Base-by-base conservation (phyloP, 2,329 filamentous ascomycete species). In the Sarocladium oryzae region DNA sequence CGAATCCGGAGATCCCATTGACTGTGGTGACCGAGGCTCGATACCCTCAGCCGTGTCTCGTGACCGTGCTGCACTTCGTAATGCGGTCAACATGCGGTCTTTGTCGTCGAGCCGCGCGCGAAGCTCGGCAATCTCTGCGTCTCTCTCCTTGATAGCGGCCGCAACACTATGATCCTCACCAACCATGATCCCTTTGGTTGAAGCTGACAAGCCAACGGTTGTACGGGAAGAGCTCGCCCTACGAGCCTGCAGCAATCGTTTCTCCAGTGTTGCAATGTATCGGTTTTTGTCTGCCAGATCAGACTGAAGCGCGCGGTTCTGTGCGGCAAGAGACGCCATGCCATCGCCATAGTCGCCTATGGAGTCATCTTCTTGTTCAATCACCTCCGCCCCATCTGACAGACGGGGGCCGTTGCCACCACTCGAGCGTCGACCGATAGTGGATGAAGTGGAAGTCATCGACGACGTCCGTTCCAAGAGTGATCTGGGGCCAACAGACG, bases 211-310 rank as follows among this genome's bases (percentile, higher is more conserved):
- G 1, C 86, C 86, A 54, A 87, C 81, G 5, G 90, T 95, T 10
- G 92, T 83, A 16, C 92, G 84, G 7, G 89, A 92, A 51, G 95
- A 90, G 68, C 91, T 96, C 1, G 90, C 89, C 45, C 92, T 79
- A 36, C 93, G 80, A 33, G 93, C 93, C 63, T 99, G 93, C 30
- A 97, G 75, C 1, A 99, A 74, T 23, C 93, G 82, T 68, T 95
- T 95, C 71, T 99, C 93, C 11, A 99, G 71, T 0, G 93, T 97
- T 24, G 87, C 80, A 59, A 97, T 97, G 66, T 99, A 99, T 28
- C 93, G 86, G 60, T 93, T 97, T 73, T 96, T 96, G 69, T 99
- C 93, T n/a, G 81, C 82, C 43, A 99, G 78, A 66, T 99, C 93
- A n/a, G 90, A 83, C 66, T 96, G 93, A 45, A 99, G 72, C n/a